These are phyloP conservation scores for Panaeolus cyanescens DNA, from an alignment of 768 basidiomycete species.

Conservation along the genomic window DNA sequence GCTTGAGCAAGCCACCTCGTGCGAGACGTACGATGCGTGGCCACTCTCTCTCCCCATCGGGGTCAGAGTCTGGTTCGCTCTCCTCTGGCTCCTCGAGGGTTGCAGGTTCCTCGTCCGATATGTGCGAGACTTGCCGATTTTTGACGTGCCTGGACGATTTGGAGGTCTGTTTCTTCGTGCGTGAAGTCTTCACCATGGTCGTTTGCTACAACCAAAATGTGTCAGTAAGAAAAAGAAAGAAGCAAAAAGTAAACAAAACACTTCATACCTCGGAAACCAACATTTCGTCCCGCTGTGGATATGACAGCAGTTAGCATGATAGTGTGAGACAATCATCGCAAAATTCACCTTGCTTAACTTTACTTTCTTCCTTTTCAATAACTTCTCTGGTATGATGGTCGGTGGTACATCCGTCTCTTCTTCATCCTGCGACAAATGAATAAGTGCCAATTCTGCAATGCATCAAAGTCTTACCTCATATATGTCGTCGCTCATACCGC, in stretches of 20 bases:
- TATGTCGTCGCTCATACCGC: no score
- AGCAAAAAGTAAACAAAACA: neutral
- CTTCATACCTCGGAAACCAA: neutral
- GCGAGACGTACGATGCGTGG: neutral
- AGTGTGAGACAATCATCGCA: neutral
- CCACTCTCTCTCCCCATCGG: neutral
- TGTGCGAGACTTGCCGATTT: neutral
- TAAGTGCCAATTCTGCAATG: no score
- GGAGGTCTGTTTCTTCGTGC: no score
- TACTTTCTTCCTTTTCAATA: neutral
- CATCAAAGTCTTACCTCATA: no score
- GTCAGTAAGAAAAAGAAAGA: no score
- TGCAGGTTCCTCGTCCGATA: neutral
- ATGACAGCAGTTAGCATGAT: neutral
- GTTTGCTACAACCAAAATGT: no score
- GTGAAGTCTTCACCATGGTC: no score
- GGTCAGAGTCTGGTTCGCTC: neutral
- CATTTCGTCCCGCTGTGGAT: neutral
- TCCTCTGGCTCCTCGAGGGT: neutral
- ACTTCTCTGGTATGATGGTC: neutral
- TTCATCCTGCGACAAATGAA: no score
- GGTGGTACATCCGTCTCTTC: neutral
- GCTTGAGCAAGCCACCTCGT: neutral
- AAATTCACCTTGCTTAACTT: neutral
- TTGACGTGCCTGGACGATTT: no score